Conservation (phyloP, 257 asterid species). For the Salvia miltiorrhiza region DNA sequence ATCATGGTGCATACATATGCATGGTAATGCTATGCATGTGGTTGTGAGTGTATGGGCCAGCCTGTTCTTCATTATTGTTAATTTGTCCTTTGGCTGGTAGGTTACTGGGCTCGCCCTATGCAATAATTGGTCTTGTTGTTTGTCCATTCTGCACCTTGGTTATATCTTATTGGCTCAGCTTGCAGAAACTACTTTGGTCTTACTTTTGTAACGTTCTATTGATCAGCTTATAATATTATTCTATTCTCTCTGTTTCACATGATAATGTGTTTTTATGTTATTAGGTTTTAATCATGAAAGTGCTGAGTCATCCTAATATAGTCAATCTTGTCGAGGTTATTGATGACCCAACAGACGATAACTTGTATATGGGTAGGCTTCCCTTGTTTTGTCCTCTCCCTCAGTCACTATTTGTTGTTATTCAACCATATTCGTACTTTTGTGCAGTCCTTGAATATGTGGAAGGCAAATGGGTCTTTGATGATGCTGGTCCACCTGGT, state of each 20-base stretch:
- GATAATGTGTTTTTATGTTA: slow-evolving; percentile 5
- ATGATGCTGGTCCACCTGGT: slow-evolving; percentile 71
- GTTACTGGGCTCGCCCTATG: not conserved
- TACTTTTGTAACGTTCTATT: slow-evolving; percentile 1
- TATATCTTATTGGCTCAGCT: slow-evolving; percentile 10
- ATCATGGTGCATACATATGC: not conserved
- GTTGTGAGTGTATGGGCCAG: not conserved
- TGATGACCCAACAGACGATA: slow-evolving; percentile 85
- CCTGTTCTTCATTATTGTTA: not conserved
- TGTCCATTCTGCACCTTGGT: too few relatives aligned
- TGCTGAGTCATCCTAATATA: slow-evolving; percentile 89
- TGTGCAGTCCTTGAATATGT: slow-evolving; percentile 85
- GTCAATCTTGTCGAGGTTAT: slow-evolving; percentile 96
- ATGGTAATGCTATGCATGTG: not conserved
- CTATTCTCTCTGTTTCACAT: slow-evolving; percentile 14
- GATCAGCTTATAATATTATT: not conserved
- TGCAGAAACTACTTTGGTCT: not conserved
- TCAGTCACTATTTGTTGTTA: slow-evolving; percentile 12
- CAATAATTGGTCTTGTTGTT: not conserved
- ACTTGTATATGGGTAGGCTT: slow-evolving; percentile 87
- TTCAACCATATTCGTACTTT: slow-evolving; percentile 12
- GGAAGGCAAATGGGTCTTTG: slow-evolving; percentile 85
- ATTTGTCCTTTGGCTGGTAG: not conserved
- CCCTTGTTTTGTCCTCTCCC: slow-evolving; percentile 19
- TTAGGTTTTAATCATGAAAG: slow-evolving; percentile 93